phyloP scores from a whole-genome alignment of 1,139 yeast genomes.

The Diutina pseudorugosa region DNA sequence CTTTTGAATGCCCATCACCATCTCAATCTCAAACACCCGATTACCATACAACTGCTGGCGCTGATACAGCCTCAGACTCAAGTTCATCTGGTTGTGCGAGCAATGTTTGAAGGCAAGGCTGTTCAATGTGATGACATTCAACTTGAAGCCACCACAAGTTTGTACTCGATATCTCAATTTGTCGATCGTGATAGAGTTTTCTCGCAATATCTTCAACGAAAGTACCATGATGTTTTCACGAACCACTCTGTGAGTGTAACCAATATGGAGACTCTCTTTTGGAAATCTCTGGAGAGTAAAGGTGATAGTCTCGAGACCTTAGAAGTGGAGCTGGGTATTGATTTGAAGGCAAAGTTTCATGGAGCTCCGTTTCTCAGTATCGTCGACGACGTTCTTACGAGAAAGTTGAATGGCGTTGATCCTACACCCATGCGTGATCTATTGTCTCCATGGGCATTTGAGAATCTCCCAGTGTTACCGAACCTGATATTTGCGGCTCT shows the following conservation, averaged over 20 bases:
- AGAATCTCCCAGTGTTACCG: conserved; percentile 47
- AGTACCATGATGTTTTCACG: conserved; percentile 9
- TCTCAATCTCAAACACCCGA: conserved; percentile 11
- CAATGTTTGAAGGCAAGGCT: not conserved
- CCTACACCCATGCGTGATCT: not conserved
- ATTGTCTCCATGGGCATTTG: conserved; percentile 48
- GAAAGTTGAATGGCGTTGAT: not conserved
- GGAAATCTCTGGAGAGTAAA: conserved; percentile 15
- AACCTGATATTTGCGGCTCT: conserved; percentile 37
- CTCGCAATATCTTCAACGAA: conserved; percentile 18
- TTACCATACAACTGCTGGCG: not conserved
- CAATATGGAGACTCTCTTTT: conserved; percentile 33
- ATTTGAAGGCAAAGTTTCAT: conserved; percentile 14
- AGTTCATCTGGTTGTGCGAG: not conserved
- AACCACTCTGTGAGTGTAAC: conserved; percentile 13
- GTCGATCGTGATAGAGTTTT: conserved; percentile 17
- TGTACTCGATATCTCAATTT: not conserved
- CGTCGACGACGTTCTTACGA: conserved; percentile 13
- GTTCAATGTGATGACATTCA: not conserved
- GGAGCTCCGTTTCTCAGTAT: conserved; percentile 17
- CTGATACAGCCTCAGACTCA: conserved; percentile 2
- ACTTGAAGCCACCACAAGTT: not conserved
- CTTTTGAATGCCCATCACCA: conserved; percentile 28
- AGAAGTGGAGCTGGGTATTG: conserved; percentile 20
- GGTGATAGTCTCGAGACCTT: conserved; percentile 14